Evolutionary conservation across 306 rosid species (phyloP).

Genomic region (Potentilla sterilis): DNA sequence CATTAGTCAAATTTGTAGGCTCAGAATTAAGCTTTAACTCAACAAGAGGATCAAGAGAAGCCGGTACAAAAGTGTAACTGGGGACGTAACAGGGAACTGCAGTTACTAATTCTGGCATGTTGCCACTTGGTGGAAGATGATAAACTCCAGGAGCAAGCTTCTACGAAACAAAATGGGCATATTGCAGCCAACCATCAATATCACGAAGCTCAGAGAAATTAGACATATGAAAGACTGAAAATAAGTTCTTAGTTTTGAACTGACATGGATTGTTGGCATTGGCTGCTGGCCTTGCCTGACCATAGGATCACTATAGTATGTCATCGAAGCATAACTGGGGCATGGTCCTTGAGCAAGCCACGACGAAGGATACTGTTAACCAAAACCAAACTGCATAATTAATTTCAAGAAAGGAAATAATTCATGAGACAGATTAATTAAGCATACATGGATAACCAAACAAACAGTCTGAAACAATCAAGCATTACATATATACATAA

Average conservation of each 20-base stretch:
- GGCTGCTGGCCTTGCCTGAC: neutral
- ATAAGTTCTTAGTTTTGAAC: neutral
- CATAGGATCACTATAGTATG: neutral
- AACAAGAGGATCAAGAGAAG: neutral
- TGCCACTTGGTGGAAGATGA: conserved; percentile 52
- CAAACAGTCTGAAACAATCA: too few species aligned
- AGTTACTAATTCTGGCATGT: conserved; percentile 39
- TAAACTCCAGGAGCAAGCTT: neutral
- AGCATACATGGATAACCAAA: too few species aligned
- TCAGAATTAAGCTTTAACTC: too few species aligned
- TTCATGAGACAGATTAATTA: too few species aligned
- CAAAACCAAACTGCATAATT: too few species aligned
- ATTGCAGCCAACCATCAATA: neutral
- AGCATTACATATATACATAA: too few species aligned
- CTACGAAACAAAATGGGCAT: neutral
- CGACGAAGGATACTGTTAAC: too few species aligned
- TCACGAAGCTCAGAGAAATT: neutral
- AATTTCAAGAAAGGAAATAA: too few species aligned
- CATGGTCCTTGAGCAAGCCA: too few species aligned
- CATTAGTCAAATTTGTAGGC: conserved; percentile 37
- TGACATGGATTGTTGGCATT: neutral
- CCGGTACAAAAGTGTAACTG: too few species aligned
- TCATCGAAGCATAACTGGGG: too few species aligned
- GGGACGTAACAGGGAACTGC: conserved; percentile 35
- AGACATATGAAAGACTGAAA: neutral